These are phyloP conservation scores for Colletotrichum tropicicola DNA, from an alignment of 2,329 filamentous ascomycete genomes.

Conservation along the genomic window DNA sequence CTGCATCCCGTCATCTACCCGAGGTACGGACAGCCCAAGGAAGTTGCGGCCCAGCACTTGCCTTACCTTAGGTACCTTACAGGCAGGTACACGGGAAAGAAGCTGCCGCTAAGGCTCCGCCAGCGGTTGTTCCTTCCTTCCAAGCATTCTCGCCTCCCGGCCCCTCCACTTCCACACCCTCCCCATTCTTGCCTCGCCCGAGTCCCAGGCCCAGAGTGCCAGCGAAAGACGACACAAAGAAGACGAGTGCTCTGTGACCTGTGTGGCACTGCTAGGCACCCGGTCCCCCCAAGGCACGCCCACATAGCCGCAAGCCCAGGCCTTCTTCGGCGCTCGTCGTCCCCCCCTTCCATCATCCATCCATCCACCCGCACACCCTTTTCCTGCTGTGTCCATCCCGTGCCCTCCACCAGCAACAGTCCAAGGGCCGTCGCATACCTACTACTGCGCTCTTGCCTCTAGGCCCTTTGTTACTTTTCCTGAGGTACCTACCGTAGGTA, in stretches of 20 bases:
- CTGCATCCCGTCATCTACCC: too few species aligned
- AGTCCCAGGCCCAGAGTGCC: not conserved
- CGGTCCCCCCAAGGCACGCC: constrained; percentile 1
- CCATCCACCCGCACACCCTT: not conserved
- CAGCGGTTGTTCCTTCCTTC: not conserved
- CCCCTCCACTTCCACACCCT: constrained; percentile 4
- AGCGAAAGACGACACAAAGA: constrained; percentile 14
- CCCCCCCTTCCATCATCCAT: constrained; percentile 1
- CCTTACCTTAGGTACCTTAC: too few species aligned
- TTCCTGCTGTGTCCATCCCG: not conserved
- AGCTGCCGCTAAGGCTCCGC: not conserved
- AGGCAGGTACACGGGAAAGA: too few species aligned
- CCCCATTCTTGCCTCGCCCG: not conserved
- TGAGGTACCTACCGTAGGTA: constrained; percentile 4
- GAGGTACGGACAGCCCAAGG: too few species aligned
- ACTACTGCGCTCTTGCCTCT: not conserved
- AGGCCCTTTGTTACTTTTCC: not conserved
- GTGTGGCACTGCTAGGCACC: constrained; percentile 18
- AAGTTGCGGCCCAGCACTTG: too few species aligned
- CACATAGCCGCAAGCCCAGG: constrained; percentile 25
- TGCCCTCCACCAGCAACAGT: not conserved
- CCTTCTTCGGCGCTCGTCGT: constrained; percentile 15
- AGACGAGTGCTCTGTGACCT: constrained; percentile 11
- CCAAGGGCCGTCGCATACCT: not conserved
- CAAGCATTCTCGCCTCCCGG: not conserved